These are phyloP conservation scores for Aristolochia californica DNA, from an alignment of 164 flowering plant species.

Conservation along the genomic window DNA sequence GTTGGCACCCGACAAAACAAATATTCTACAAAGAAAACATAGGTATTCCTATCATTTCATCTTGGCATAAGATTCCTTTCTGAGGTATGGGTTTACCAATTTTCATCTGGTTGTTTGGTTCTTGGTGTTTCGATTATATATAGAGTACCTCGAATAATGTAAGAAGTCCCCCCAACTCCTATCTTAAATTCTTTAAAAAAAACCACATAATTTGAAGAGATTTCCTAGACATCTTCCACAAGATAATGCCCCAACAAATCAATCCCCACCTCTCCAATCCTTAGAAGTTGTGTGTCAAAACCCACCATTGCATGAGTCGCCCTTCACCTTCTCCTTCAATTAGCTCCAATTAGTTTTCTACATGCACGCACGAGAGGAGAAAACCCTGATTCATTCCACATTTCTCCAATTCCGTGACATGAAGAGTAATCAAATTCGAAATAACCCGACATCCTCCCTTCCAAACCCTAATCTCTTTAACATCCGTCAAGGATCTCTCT, in stretches of 20 bases:
- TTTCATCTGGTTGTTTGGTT: neutral
- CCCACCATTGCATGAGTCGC: conserved; percentile 1
- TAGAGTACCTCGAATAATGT: conserved; percentile 7
- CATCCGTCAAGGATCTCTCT: conserved; percentile 25
- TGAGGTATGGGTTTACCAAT: neutral
- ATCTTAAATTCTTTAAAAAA: no score
- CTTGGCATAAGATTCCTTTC: neutral
- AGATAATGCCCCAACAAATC: conserved; percentile 29
- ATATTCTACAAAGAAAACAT: neutral
- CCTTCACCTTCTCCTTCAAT: neutral
- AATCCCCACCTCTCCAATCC: conserved; percentile 23
- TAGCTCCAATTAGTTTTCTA: neutral
- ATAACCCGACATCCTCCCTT: conserved; percentile 19
- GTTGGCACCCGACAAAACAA: neutral
- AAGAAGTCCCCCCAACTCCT: neutral
- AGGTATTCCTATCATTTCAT: neutral
- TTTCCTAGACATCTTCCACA: conserved; percentile 11
- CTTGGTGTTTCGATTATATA: neutral
- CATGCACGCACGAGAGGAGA: conserved; percentile 26
- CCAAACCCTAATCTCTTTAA: conserved; percentile 35
- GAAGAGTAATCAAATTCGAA: conserved; percentile 46
- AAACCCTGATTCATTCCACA: no score
- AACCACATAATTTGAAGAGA: no score
- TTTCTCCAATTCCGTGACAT: conserved; percentile 13
- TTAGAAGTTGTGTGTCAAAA: conserved; percentile 17